Percentiles rank a stretch among this genome's conserved stretches.
phyloP scores from a whole-genome alignment of 2,329 filamentous ascomycete species.

The Alternaria alternata region DNA sequence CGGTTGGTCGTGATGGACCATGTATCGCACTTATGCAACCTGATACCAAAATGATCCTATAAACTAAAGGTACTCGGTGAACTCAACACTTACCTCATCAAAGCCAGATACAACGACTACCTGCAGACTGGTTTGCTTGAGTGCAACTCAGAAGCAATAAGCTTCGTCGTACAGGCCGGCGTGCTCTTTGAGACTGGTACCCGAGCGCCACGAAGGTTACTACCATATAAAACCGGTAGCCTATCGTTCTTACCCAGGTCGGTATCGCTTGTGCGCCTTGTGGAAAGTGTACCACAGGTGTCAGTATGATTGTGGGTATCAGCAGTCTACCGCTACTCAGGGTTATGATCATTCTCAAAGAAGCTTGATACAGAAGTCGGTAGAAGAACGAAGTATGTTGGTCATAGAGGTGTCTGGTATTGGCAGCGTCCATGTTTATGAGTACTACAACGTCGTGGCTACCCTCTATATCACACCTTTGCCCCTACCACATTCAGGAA shows the following conservation, averaged over 20 bases:
- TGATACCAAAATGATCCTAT: not conserved
- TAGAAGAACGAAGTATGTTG: not conserved
- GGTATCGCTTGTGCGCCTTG: not conserved
- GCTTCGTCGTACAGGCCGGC: not conserved
- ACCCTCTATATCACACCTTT: not conserved
- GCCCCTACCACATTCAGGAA: not conserved
- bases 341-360: not conserved
- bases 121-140: not conserved
- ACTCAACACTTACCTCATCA: not conserved
- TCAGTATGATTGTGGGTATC: not conserved
- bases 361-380: not conserved
- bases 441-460: not conserved
- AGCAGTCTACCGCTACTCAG: not conserved
- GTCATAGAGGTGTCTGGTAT: not conserved
- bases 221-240: not conserved
- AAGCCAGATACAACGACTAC: not conserved
- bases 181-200: not conserved
- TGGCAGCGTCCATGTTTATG: not conserved
- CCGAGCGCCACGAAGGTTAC: not conserved
- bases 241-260: not conserved
- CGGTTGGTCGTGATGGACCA: not conserved
- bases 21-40: too few species aligned
- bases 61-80: not conserved
- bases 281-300: not conserved
- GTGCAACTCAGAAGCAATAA: not conserved